Base-by-base conservation (phyloP, 2,329 filamentous ascomycete genomes). In the Corniculantispora saksenae region DNA sequence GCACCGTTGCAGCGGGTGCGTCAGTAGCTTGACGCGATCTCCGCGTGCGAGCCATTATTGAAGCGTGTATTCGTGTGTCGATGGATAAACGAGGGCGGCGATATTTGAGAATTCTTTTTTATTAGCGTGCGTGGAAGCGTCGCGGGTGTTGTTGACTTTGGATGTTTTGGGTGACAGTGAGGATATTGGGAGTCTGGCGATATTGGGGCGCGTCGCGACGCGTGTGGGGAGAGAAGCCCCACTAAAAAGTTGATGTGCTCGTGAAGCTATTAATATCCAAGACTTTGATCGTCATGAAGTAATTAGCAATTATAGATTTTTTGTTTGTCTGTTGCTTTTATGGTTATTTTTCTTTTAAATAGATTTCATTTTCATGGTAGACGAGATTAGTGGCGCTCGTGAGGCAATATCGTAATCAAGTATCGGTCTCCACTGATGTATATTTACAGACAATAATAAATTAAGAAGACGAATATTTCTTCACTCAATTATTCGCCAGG, bases 21-120 rank as follows among this genome's bases (percentile, higher is more conserved):
- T 68, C 66, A 48, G 69, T 65, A 45, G 70, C 73, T 59, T 69
- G 68, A 67, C 75, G 74, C 64, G 74, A 71, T 71, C 72, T 70
- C 61, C 69, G 72, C 23, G 75, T 73, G 63, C 74, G 73, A 62
- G 76, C 75, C 70, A 76, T 76, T 19, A 59, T 63, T 32, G 45
- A 53, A 10, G 25, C 8, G 51, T 27, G 27, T 25, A 23, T 27
- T 21, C 19, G 8, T 45, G 19, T 47, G 35, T 45, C 9, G 3
- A 45, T 43, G 25, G 5, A 32, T 10, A 32, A 32, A 10, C 10
- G 32, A 32, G 32, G 32, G 32, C 32, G 5, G 13, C 12, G 38
- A 17, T 12, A 12, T 25, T 62, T 35, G 4, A 2, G 25, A 35
- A 21, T 2, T 43, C 7, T 4, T 19, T 8, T 32, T 56, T n/a